These are phyloP conservation scores for Glycine tomentella DNA, from an alignment of 306 rosid genomes.

Conservation along the genomic window DNA sequence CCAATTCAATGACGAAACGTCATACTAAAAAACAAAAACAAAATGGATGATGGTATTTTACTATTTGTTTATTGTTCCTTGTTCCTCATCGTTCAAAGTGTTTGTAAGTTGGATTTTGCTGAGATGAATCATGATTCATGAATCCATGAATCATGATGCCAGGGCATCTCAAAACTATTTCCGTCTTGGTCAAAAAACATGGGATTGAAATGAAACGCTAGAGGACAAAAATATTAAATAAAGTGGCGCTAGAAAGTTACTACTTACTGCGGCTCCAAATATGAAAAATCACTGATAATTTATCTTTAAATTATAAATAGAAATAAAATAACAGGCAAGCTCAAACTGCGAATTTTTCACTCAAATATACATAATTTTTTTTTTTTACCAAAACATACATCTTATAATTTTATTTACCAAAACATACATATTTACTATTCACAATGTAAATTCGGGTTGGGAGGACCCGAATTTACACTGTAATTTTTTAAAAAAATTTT, in stretches of 20 bases:
- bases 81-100: background rate
- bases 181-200: background rate
- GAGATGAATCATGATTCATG: background rate
- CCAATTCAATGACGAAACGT: constrained; percentile 32
- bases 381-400: too few relatives aligned
- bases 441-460: too few relatives aligned
- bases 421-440: too few relatives aligned
- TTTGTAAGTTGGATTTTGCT: constrained; percentile 2
- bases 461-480: too few relatives aligned
- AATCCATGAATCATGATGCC: background rate
- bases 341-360: too few relatives aligned
- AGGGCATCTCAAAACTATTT: background rate
- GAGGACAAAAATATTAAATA: background rate
- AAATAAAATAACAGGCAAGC: background rate
- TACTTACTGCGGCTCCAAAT: background rate
- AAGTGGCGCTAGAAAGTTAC: background rate
- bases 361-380: too few relatives aligned
- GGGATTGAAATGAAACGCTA: background rate
- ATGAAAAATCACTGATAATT: background rate
- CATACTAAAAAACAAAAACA: background rate
- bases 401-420: too few relatives aligned
- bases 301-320: too few relatives aligned
- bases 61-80: background rate
- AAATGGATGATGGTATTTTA: background rate
- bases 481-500: too few relatives aligned